Base-by-base conservation (phyloP, 2,329 filamentous ascomycete species). In the Magnaporthiopsis poae region DNA sequence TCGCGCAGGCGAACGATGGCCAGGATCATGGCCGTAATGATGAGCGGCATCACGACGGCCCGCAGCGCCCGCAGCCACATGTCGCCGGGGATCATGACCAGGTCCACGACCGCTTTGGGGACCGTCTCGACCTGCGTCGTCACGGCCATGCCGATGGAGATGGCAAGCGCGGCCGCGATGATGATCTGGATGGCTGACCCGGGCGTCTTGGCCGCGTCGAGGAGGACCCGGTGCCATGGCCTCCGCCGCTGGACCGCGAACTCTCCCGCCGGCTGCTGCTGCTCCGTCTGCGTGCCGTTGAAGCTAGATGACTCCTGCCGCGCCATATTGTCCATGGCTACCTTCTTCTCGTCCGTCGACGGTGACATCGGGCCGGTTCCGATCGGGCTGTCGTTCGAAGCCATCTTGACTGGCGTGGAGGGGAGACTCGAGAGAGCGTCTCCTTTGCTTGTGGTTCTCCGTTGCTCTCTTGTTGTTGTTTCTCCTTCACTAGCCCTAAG, bases 1-100 rank as follows among this genome's bases (percentile, higher is more conserved):
- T 74, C 76, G 25, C 79, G 77, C 9, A 84, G 75, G n/a, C 77
- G 76, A 62, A 81, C 80, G 7, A 84, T 75, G 5, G 82, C 80
- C 25, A 84, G 75, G 62, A 84, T 79, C 76, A 84, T 83, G 31
- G 82, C 81, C 9, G 77, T 79, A 33, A 84, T 74, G 60, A 84
- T 84, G 66, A 84, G 72, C 1, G 82, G 82, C 1, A 84, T 74
- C 0, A 84, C 82, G 15, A 81, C 79, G 27, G 80, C 80, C 66
- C 79, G 78, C 27, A 84, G 74, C 27, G 79, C 77, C 2, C 82
- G 76, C 66, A 84, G 69, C 82, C 82, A 84, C 4, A 84, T 75
- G 13, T 74, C 74, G 36, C 82, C 82, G 1, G 80, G 81, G 66
- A 84, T 83, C 7, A 74, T 77, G n/a, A 82, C 71, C 62, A 84